A percentile compares a stretch with the other conserved stretches of the same genome.
Evolutionary conservation across 106 monocot genomes (phyloP).

Genomic region (Xerophyta viscosa): DNA sequence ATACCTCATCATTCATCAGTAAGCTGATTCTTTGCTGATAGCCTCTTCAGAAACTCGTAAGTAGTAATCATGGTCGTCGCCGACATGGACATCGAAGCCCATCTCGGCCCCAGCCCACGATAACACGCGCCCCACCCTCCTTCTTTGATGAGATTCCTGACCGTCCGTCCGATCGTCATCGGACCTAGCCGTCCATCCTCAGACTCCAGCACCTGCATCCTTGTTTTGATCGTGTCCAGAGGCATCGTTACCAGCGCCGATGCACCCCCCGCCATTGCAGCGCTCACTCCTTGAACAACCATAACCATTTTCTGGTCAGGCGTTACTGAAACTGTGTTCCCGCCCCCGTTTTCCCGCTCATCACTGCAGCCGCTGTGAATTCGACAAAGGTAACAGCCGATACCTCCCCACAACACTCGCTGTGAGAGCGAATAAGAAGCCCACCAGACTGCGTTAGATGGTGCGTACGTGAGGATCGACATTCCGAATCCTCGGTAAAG

Average conservation of each 20-base stretch:
- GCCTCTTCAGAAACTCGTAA: conserved; percentile 90
- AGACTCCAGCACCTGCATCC: conserved; percentile 76
- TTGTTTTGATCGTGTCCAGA: conserved; percentile 65
- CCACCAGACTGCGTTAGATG: conserved; percentile 94
- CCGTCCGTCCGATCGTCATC: conserved; percentile 33
- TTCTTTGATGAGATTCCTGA: conserved; percentile 42
- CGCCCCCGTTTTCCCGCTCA: background rate
- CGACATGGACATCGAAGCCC: conserved; percentile 66
- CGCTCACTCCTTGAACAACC: conserved; percentile 59
- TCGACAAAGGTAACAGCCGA: conserved; percentile 17
- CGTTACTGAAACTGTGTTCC: conserved; percentile 1
- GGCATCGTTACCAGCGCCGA: conserved; percentile 70
- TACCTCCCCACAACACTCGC: conserved; percentile 48
- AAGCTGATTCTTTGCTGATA: conserved; percentile 59
- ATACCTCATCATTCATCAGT: too few species aligned
- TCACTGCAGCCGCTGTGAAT: background rate
- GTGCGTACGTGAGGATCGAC: conserved; percentile 81
- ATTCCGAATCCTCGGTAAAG: conserved; percentile 92
- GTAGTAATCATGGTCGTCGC: conserved; percentile 85
- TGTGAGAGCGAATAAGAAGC: conserved; percentile 67
- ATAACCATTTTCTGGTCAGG: conserved; percentile 33
- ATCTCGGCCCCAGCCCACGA: conserved; percentile 43
- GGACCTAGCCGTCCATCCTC: conserved; percentile 13
- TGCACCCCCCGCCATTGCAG: conserved; percentile 45
- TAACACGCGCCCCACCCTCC: conserved; percentile 80